These are phyloP conservation scores for Sisymbrium irio DNA, from an alignment of 345 rosid genomes.

Conservation along the genomic window DNA sequence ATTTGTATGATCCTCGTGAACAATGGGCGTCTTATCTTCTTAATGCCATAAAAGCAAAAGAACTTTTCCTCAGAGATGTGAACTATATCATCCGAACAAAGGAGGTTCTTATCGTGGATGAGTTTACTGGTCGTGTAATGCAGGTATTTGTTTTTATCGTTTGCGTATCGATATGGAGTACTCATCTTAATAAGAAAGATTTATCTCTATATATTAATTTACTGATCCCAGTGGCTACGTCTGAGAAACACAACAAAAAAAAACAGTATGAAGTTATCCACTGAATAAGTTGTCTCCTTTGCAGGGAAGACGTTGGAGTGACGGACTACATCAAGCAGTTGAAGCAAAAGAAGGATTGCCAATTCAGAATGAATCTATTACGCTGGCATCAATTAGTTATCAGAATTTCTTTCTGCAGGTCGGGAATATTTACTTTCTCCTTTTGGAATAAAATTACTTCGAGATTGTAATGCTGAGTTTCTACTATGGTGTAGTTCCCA, in stretches of 20 bases:
- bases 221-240: not conserved
- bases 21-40: conserved; percentile 92
- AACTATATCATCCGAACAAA: conserved; percentile 90
- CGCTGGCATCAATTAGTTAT: conserved; percentile 94
- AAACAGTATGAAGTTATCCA: conserved; percentile 1
- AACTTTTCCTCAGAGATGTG: conserved; percentile 89
- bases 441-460: conserved; percentile 13
- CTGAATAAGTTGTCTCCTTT: conserved; percentile 16
- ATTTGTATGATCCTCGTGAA: conserved; percentile 95
- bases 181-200: not conserved
- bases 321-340: conserved; percentile 99
- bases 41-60: conserved; percentile 96
- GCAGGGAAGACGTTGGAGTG: conserved; percentile 99
- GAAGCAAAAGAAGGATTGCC: conserved; percentile 98
- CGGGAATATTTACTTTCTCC: conserved; percentile 26
- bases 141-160: conserved; percentile 53
- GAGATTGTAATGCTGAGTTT: conserved; percentile 9
- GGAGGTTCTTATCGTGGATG: conserved; percentile 97
- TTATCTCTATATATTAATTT: not conserved
- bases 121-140: conserved; percentile 99
- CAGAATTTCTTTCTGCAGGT: conserved; percentile 99
- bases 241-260: not conserved
- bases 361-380: conserved; percentile 93
- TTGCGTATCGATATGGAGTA: not conserved
- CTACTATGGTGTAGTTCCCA: conserved; percentile 58